phyloP scores from a whole-genome alignment of 2,329 filamentous ascomycete genomes.

The Penicillium palitans region DNA sequence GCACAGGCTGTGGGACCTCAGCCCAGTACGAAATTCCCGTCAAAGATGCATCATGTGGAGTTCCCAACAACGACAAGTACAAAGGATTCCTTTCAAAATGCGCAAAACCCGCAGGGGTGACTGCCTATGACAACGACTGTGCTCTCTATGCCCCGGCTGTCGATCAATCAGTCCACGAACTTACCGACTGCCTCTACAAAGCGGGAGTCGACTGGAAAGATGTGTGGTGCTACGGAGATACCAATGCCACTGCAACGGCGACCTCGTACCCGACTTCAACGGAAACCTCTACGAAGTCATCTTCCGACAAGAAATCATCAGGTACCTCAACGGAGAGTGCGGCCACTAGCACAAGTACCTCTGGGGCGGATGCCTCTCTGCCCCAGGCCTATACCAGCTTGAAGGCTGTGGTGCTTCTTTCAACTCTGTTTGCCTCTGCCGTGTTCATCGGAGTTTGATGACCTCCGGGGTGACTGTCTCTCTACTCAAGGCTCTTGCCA shows the following conservation, averaged over 20 bases:
- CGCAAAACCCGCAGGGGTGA: constrained; percentile 21
- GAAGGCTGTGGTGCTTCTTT: constrained; percentile 4
- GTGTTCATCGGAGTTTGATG: not conserved
- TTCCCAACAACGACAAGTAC: constrained; percentile 26
- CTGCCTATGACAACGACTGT: constrained; percentile 25
- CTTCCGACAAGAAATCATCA: not conserved
- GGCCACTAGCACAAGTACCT: constrained; percentile 1
- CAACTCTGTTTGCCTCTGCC: constrained; percentile 2
- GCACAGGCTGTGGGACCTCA: constrained; percentile 18
- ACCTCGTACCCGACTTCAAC: constrained; percentile 17
- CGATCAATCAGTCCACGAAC: constrained; percentile 26
- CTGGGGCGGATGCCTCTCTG: not conserved
- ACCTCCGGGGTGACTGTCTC: not conserved
- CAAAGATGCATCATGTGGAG: constrained; percentile 28
- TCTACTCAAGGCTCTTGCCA: not conserved
- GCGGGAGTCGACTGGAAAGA: constrained; percentile 25
- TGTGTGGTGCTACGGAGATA: constrained; percentile 27
- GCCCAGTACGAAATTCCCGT: constrained; percentile 28
- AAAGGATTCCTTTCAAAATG: constrained; percentile 20
- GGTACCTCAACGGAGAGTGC: constrained; percentile 6
- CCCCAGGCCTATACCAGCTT: not conserved
- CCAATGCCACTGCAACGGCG: constrained; percentile 25
- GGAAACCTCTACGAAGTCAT: constrained; percentile 4
- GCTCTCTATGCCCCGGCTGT: constrained; percentile 25
- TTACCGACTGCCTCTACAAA: constrained; percentile 29